These are phyloP conservation scores for Neostapfia colusana DNA, from an alignment of 176 grass and related monocot species.

Conservation along the genomic window DNA sequence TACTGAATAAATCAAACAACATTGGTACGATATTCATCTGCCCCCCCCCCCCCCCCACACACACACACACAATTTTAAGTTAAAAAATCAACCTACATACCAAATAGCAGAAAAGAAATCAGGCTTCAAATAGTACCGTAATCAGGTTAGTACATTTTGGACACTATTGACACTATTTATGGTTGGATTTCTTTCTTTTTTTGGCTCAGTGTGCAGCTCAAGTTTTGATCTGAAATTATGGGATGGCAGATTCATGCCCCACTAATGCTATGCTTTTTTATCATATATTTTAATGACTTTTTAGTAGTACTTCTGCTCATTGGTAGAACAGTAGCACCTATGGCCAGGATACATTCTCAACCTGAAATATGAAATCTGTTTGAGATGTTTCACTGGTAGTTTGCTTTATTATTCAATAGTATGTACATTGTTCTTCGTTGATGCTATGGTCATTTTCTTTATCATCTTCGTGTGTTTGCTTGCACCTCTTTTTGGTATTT, in stretches of 20 bases:
- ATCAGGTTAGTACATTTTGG: neutral
- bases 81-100: neutral
- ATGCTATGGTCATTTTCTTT: conserved; percentile 16
- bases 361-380: neutral
- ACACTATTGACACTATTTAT: neutral
- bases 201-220: neutral
- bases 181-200: neutral
- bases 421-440: neutral
- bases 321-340: neutral
- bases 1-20: neutral
- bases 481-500: conserved; percentile 12
- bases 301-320: neutral
- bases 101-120: neutral
- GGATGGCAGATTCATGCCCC: neutral
- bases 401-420: neutral
- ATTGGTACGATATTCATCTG: neutral
- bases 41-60: too few relatives aligned
- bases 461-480: conserved; percentile 17
- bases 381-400: neutral
- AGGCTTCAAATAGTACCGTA: neutral
- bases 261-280: neutral
- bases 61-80: neutral
- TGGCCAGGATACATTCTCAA: neutral
- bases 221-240: neutral
- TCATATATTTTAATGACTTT: neutral